These are phyloP conservation scores for Populus hybrid DNA, from an alignment of 441 rosid species.

Conservation along the genomic window DNA sequence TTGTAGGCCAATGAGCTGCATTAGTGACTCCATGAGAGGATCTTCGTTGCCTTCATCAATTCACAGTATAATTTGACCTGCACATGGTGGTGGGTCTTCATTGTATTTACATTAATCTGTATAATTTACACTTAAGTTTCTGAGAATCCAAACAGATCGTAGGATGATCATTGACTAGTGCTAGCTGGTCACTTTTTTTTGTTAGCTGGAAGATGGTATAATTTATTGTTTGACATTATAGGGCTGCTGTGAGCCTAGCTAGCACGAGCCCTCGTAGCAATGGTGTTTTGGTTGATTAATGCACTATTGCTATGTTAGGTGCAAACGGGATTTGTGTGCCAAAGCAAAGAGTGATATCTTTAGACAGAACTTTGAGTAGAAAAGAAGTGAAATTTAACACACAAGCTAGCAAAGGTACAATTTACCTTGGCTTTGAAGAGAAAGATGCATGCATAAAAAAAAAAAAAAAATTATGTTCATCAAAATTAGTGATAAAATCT, in stretches of 20 bases:
- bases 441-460: constrained; percentile 21
- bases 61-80: constrained; percentile 16
- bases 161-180: background rate
- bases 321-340: constrained; percentile 16
- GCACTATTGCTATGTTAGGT: constrained; percentile 21
- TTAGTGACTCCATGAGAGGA: constrained; percentile 10
- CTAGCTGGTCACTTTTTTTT: background rate
- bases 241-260: constrained; percentile 3
- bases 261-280: constrained; percentile 11
- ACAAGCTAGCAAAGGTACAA: constrained; percentile 8
- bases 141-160: background rate
- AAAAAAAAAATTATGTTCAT: constrained; percentile 2
- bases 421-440: constrained; percentile 52
- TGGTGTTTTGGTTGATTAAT: constrained; percentile 10
- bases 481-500: background rate
- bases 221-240: background rate
- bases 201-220: background rate
- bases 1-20: constrained; percentile 16
- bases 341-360: constrained; percentile 24
- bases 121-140: background rate
- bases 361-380: constrained; percentile 36
- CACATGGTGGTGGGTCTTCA: background rate
- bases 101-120: background rate
- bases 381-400: constrained; percentile 31
- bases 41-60: constrained; percentile 4